These are phyloP conservation scores for Dacryopinax spathularia DNA, from an alignment of 768 basidiomycete species.

Conservation along the genomic window DNA sequence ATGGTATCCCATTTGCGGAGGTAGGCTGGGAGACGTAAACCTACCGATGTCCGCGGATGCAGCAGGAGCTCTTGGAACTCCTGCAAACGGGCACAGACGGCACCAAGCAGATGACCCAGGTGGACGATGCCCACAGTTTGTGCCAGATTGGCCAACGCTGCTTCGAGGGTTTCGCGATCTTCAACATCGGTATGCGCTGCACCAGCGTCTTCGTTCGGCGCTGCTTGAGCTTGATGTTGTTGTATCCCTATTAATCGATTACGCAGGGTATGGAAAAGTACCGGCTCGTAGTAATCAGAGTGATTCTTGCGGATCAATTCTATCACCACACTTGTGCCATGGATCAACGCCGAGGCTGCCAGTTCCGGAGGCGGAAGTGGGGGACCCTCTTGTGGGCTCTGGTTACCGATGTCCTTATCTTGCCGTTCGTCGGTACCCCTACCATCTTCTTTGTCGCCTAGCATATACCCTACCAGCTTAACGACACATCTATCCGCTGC, in stretches of 20 bases:
- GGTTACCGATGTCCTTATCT: neutral
- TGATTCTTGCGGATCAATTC: constrained; percentile 96
- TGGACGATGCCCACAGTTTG: constrained; percentile 82
- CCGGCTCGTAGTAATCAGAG: constrained; percentile 96
- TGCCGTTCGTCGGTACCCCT: neutral
- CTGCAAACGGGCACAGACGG: constrained; percentile 52
- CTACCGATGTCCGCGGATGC: constrained; percentile 63
- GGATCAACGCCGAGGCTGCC: constrained; percentile 56
- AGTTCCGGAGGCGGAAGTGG: neutral
- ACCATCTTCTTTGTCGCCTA: constrained; percentile 36
- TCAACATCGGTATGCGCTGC: constrained; percentile 23
- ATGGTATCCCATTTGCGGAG: neutral
- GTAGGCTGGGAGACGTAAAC: constrained; percentile 17
- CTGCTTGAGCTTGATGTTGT: constrained; percentile 40
- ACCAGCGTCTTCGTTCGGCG: constrained; percentile 21
- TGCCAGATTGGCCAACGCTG: constrained; percentile 65
- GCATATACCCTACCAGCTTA: constrained; percentile 60
- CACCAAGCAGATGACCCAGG: constrained; percentile 63
- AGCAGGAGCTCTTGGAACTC: constrained; percentile 56
- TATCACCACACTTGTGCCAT: constrained; percentile 76
- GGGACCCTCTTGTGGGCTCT: neutral
- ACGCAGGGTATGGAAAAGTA: constrained; percentile 84
- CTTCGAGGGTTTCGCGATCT: constrained; percentile 50
- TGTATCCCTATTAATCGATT: constrained; percentile 81
- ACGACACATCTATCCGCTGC: constrained; percentile 57